Evolutionary conservation across 192 early-diverging fungal species (phyloP), one percentile per base, ranked within the genome.

Genomic region (Mortierella antarctica): DNA sequence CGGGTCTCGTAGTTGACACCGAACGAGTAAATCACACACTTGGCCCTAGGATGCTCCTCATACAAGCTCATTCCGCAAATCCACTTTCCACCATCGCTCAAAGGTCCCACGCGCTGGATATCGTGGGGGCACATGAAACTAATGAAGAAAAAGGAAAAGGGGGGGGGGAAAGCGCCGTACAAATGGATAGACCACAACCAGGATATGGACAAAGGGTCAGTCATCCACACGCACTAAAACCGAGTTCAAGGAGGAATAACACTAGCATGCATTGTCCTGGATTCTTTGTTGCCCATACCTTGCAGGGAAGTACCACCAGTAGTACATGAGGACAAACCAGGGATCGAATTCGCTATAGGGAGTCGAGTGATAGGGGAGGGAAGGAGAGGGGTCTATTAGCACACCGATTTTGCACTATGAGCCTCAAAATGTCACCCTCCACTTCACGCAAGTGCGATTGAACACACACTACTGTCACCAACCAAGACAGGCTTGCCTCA

Each of bases 271-370:
- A 31, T 31, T 31, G 31, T 1, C 31, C 1, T 31, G 4, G 18
- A 31, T 31, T 3, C 31, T 50, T 53, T 6, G 52, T 7, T 10
- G 17, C 6, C n/a, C 39, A 20, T 67, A 63, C 70, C 60, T 71
- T 12, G 76, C 64, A 18, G 76, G 76, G 68, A 79, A 79, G 69
- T 79, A 79, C 76, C 69, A 79, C 76, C 76, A 79, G 41, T 59
- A 79, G 64, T 67, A 79, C 54, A 31, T 31, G 31, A 59, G 0
- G 13, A 39, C 21, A 5, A 18, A 4, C 68, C 68, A 79, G 14
- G 76, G 69, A 47, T 79, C 18, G 58, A 79, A 79, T 18, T 40
- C 0, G 11, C 76, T 79, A 31, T 3, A 31, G 31, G 31, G 31
- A 2, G 31, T 2, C 31, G 31, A 31, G 31, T 1, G 31, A 31